Base-by-base conservation (phyloP, 2,329 filamentous ascomycete species). In the Aspergillus pseudoterreus region DNA sequence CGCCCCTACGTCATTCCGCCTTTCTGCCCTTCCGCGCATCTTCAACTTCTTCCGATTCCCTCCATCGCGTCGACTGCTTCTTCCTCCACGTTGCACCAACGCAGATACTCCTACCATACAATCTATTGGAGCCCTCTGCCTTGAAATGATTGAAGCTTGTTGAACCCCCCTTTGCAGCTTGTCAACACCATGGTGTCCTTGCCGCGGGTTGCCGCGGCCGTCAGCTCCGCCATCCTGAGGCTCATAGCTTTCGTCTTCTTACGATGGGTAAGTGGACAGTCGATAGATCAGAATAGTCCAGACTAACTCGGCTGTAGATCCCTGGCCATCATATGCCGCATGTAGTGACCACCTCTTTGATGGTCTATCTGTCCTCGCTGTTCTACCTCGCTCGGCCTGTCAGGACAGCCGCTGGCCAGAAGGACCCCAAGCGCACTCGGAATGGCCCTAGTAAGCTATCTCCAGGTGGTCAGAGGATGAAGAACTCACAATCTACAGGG, bases 331-430 rank as follows among this genome's bases (percentile, higher is more conserved):
- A 59, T 48, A 70, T 64, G 44, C 65, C 63, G 52, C 71, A 63
- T 14, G 53, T 70, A n/a, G 59, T 74, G 15, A 54, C 74, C 45
- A 71, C 76, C 3, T 64, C 72, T 4, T 62, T 78, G 38, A 69
- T 67, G 19, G 56, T 78, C 17, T 81, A 81, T 60, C 57, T 78
- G 10, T 66, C 73, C 1, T 70, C 73, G 39, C 54, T 75, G 5
- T 32, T 44, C 45, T 69, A 33, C 41, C 50, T 32, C 48, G 57
- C 22, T 43, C 53, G 27, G 50, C 51, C 43, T 36, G 36, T 22
- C 39, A 42, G 8, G 9, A 19, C 15, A 10, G 6, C 17, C 19
- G 35, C 39, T 4, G 9, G 49, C 27, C 45, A 41, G 17, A 53
- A 58, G 44, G 43, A 24, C 17, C 21, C 32, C 21, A 55, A 52